phyloP scores from a whole-genome alignment of 129 eudicot genomes.

The Flaveria linearis region DNA sequence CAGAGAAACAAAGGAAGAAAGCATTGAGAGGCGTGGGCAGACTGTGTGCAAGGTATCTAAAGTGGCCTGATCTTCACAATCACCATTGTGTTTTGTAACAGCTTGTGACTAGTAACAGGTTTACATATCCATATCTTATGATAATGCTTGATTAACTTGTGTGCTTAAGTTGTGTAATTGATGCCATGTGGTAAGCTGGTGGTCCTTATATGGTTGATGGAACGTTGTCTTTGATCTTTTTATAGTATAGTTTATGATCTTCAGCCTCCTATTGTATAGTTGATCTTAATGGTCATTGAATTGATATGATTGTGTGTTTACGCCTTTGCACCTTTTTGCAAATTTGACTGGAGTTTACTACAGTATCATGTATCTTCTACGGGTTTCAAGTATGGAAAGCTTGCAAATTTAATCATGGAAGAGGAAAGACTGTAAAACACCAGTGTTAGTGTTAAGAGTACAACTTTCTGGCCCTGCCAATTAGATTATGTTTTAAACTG shows the following conservation, averaged over 20 bases:
- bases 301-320: constrained; percentile 2
- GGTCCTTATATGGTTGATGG: not conserved
- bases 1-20: not conserved
- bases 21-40: not conserved
- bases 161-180: constrained; percentile 14
- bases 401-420: constrained; percentile 69
- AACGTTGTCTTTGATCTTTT: not conserved
- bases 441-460: constrained; percentile 43
- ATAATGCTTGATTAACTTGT: constrained; percentile 20
- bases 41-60: constrained; percentile 77
- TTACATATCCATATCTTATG: not conserved
- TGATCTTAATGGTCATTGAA: not conserved
- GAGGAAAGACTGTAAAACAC: constrained; percentile 42
- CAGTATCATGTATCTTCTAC: constrained; percentile 70
- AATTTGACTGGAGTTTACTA: constrained; percentile 30
- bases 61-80: not conserved
- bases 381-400: constrained; percentile 78
- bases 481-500: not conserved
- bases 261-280: not conserved
- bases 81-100: not conserved
- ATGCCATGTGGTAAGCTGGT: not conserved
- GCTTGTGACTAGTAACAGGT: not conserved
- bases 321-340: constrained; percentile 15
- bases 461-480: constrained; percentile 56
- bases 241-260: not conserved